Evolutionary conservation across 768 basidiomycete species (phyloP), one percentile per base, ranked within the genome.

Genomic region (Tricholomella constricta): DNA sequence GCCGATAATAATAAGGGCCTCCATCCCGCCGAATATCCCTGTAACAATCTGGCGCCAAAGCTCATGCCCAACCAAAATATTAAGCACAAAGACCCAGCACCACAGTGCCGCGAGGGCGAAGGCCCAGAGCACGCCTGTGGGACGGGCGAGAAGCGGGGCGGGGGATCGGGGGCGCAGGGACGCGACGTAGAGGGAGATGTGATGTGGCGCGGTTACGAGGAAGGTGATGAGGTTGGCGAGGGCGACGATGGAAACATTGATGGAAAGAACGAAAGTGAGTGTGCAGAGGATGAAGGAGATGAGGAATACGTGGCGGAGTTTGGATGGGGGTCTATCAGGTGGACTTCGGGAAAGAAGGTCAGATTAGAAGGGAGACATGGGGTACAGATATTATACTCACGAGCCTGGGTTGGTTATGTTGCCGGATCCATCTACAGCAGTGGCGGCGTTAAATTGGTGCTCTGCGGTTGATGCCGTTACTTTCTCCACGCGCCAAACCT

Each of bases 121-220:
- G 19, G 52, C 45, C 20, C 31, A 54, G 25, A 25, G 25, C 12
- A 47, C 46, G 26, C 17, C 40, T 19, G 20, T 32, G 10, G 45
- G 46, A n/a, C 22, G 45, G 4, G 45, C 20, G 12, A 53, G 36
- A n/a, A 37, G 14, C 15, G 52, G 12, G 31, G 35, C 15, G 19
- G 36, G 45, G 10, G 45, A 47, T n/a, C 25, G 41, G 11, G 49
- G 40, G 8, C 47, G 45, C 25, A 32, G 22, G 25, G 40, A 54
- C n/a, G 46, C 20, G 8, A 48, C 47, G 26, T 31, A 48, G 5
- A 54, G 17, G 2, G 53, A 17, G 25, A 54, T 46, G 25, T 54
- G 47, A 14, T 43, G 35, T 29, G 53, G 53, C 10, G 41, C 47
- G 31, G 53, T 54, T 9, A 44, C 12, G 19, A 43, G 45, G 40